phyloP scores from a whole-genome alignment of 768 basidiomycete genomes.

The Dentipellis fragilis region DNA sequence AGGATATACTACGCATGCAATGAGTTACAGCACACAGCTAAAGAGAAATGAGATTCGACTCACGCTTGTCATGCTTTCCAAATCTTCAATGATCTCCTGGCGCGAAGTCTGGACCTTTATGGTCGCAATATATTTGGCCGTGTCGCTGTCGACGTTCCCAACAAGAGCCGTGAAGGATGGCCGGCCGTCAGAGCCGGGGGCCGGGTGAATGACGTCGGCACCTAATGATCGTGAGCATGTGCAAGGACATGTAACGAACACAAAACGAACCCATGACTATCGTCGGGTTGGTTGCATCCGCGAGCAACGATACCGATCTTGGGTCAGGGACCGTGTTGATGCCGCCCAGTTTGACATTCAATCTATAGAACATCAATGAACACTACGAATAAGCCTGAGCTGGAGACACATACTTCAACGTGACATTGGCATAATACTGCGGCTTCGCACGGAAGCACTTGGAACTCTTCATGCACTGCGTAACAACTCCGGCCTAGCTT shows the following conservation, averaged over 20 bases:
- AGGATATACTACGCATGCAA: constrained; percentile 35
- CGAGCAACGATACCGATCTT: constrained; percentile 50
- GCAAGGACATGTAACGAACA: not conserved
- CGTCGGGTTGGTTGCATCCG: constrained; percentile 64
- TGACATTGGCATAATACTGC: constrained; percentile 78
- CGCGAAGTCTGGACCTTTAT: constrained; percentile 58
- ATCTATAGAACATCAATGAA: not conserved
- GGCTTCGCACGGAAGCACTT: constrained; percentile 61
- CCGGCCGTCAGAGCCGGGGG: constrained; percentile 67
- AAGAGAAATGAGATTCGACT: constrained; percentile 3
- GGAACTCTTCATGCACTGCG: constrained; percentile 62
- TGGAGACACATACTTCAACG: constrained; percentile 48
- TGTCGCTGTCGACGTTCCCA: constrained; percentile 67
- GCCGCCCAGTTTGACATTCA: constrained; percentile 48
- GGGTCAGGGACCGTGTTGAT: constrained; percentile 74
- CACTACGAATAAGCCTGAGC: not conserved
- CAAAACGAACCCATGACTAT: constrained; percentile 57
- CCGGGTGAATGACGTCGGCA: constrained; percentile 78
- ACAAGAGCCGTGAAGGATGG: constrained; percentile 80
- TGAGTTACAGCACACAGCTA: not conserved
- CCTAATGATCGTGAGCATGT: constrained; percentile 27
- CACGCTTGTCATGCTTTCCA: constrained; percentile 57
- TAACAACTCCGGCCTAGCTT: constrained; percentile 58
- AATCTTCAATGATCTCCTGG: constrained; percentile 68
- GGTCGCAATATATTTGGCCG: constrained; percentile 59